phyloP scores from a whole-genome alignment of 2,329 filamentous ascomycete species.

The Paecilomyces niveus region DNA sequence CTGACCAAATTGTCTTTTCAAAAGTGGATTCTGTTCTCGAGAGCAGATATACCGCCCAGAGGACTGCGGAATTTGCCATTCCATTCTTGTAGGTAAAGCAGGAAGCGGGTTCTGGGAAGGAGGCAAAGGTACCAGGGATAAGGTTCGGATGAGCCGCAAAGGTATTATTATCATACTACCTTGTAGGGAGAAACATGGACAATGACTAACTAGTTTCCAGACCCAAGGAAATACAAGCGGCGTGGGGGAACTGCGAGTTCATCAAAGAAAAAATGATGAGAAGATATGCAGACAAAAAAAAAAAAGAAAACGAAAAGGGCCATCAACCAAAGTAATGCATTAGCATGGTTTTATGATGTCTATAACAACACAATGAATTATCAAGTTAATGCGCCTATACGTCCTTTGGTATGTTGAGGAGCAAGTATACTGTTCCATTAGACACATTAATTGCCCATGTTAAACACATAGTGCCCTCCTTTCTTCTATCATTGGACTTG shows the following conservation, averaged over 20 bases:
- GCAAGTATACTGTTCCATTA: background rate
- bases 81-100: slow-evolving; percentile 61
- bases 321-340: background rate
- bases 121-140: slow-evolving; percentile 72
- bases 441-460: too few species aligned
- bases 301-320: background rate
- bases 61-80: slow-evolving; percentile 66
- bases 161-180: slow-evolving; percentile 28
- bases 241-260: background rate
- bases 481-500: too few species aligned
- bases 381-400: background rate
- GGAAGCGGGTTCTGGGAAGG: slow-evolving; percentile 77
- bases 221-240: background rate
- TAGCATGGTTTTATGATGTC: background rate
- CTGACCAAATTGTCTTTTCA: background rate
- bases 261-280: background rate
- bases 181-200: background rate
- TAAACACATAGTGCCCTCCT: too few species aligned
- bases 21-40: slow-evolving; percentile 62
- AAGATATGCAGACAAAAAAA: background rate
- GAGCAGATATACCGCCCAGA: slow-evolving; percentile 75
- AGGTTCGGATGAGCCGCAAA: slow-evolving; percentile 64
- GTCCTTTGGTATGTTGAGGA: background rate
- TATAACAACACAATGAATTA: background rate
- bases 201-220: background rate